Evolutionary conservation across 2,329 filamentous ascomycete genomes (phyloP), one percentile per base, ranked within the genome.

Genomic region (Metarhizium robertsii): DNA sequence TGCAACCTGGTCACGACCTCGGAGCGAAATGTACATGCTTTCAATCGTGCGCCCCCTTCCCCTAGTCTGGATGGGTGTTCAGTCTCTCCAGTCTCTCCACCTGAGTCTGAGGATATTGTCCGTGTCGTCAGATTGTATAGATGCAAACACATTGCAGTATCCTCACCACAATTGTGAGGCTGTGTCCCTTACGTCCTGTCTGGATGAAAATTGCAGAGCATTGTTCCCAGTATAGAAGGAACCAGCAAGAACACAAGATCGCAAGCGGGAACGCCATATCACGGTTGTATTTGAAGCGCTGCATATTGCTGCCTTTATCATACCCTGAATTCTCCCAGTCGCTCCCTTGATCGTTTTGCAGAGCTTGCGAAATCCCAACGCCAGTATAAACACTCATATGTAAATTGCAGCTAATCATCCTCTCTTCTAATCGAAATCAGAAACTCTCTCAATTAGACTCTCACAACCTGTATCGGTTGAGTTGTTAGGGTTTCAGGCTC

Each of bases 401-500:
- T 51, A 61, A 58, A 61, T 55, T 58, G 58, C 59, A 55, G 59
- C 56, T 29, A 13, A 47, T 50, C 53, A 55, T 53, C 54, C 50
- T 50, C 58, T 46, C 49, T 57, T 60, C 20, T 57, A 42, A 38
- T 55, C 55, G 49, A 57, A 20, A 53, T 40, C 42, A 52, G 32
- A 53, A 58, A 47, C 55, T 47, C 53, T 47, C 53, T 53, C 45
- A 50, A 48, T 53, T 53, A 73, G 50, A 66, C 71, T 29, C 68
- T 67, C 46, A 69, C 63, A 47, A 67, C 64, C 55, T 71, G 67
- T 6, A 69, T 53, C 32, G 67, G 58, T 25, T 63, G 64, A 55
- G 60, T 67, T 8, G 67, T 53, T 34, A 8, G 58, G 52, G 64
- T 64, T 54, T 70, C 64, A 38, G 61, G 43, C 53, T 65, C 66